Evolutionary conservation across 495 filamentous ascomycete genomes (phyloP).

Genomic region (Aspergillus diversus): DNA sequence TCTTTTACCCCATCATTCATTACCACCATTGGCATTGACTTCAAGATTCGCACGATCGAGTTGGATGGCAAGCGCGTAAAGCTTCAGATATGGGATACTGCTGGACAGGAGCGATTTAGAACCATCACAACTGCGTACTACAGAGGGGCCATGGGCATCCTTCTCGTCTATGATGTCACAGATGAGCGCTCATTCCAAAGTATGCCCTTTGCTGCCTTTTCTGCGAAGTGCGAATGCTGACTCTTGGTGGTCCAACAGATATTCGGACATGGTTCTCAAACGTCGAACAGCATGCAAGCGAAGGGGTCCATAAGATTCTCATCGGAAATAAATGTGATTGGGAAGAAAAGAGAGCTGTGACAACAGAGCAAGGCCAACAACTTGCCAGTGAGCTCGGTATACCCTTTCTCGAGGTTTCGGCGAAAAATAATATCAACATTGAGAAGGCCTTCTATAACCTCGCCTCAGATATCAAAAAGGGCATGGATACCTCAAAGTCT

Average conservation of each 20-base stretch:
- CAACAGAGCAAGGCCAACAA: slow-evolving; percentile 89
- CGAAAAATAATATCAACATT: slow-evolving; percentile 99
- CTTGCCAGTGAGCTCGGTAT: slow-evolving; percentile 96
- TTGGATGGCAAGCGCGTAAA: slow-evolving; percentile 97
- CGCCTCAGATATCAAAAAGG: slow-evolving; percentile 96
- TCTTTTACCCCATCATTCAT: slow-evolving; percentile 98
- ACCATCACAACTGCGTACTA: slow-evolving; percentile 99
- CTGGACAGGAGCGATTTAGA: slow-evolving; percentile 95
- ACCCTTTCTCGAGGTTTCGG: slow-evolving; percentile 97
- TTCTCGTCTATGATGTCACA: slow-evolving; percentile 98
- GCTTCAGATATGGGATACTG: slow-evolving; percentile 99
- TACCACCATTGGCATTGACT: slow-evolving; percentile 99
- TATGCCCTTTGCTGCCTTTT: slow-evolving; percentile 49
- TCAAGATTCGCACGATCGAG: slow-evolving; percentile 99
- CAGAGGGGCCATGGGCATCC: slow-evolving; percentile 95
- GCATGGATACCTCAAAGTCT: slow-evolving; percentile 71
- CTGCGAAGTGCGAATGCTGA: slow-evolving; percentile 4
- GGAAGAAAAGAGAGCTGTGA: slow-evolving; percentile 96
- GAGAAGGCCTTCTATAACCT: slow-evolving; percentile 98
- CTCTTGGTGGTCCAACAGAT: slow-evolving; percentile 56
- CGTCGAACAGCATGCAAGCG: slow-evolving; percentile 97
- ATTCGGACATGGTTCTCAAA: slow-evolving; percentile 99
- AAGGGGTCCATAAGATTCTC: slow-evolving; percentile 99
- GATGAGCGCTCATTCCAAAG: slow-evolving; percentile 97
- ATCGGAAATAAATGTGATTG: slow-evolving; percentile 99